Base-by-base conservation (phyloP, 1,284 basidiomycete species). In the Inonotus obliquus region DNA sequence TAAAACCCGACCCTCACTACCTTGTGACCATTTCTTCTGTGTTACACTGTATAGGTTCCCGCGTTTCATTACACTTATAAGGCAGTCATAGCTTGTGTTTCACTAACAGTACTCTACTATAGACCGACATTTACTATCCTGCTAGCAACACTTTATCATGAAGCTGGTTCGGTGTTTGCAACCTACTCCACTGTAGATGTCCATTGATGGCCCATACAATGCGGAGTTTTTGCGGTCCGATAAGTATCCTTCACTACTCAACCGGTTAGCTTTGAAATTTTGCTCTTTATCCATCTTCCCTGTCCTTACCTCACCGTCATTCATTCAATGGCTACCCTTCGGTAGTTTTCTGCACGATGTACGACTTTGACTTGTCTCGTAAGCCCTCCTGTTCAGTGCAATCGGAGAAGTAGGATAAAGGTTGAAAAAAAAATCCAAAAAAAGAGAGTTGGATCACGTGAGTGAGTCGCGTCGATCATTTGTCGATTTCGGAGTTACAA, bases 221-320 rank as follows among this genome's bases (percentile, higher is more conserved):
- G 51, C 51, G 51, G 51, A 17, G 51, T 52, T 52, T 52, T 52
- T n/a, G 51, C 51, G 51, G 51, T 6, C 51, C 29, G 21, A 27
- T 23, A 49, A 25, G 19, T 27, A 49, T 13, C 21, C 25, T 29
- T 4, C 13, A n/a, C 5, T 1, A 17, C 1, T n/a, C n/a, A 14
- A 17, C 17, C 7, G 11, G 17, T 19, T 10, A 44, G 38, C 38
- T 39, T 39, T 39, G 17, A 39, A n/a, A 4, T 2, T 4, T 39
- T 39, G 38, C 13, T 10, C 38, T 39, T n/a, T 6, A 39, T n/a
- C 13, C 38, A 7, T 38, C 37, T 39, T n/a, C n/a, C n/a, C n/a
- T n/a, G n/a, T 32, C 32, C 4, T 32, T 32, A 32, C 32, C 9
- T 32, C 32, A 32, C 9, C 32, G 32, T 32, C 32, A 9, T 32